These are phyloP conservation scores for Fusarium concolor DNA, from an alignment of 2,329 filamentous ascomycete species.

Conservation along the genomic window DNA sequence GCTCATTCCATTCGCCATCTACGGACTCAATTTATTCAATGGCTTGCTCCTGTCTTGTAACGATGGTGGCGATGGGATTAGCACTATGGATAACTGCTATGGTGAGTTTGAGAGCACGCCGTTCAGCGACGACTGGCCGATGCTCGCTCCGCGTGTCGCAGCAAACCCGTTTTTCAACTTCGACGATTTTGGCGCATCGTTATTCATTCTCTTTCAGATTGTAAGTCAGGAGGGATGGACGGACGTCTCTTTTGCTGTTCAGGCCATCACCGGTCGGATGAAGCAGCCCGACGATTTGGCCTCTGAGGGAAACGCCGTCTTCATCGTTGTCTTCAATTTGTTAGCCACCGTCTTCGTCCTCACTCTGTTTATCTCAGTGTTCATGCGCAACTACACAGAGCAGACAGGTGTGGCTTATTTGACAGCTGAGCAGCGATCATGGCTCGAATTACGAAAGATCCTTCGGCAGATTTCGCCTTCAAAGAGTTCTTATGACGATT, in stretches of 20 bases:
- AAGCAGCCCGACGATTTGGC: constrained; percentile 77
- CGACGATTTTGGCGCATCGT: constrained; percentile 90
- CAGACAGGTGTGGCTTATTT: constrained; percentile 97
- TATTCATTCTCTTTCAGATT: constrained; percentile 98
- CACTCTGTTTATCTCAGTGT: constrained; percentile 97
- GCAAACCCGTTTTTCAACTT: constrained; percentile 90
- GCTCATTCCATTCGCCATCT: constrained; percentile 95
- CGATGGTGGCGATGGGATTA: constrained; percentile 63
- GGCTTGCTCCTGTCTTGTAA: constrained; percentile 86
- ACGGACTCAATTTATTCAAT: constrained; percentile 92
- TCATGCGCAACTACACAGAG: constrained; percentile 99
- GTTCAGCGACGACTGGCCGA: constrained; percentile 78
- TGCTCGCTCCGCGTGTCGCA: constrained; percentile 84
- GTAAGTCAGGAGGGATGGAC: constrained; percentile 99
- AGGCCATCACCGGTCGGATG: constrained; percentile 82
- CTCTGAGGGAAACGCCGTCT: constrained; percentile 87
- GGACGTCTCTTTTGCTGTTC: constrained; percentile 87
- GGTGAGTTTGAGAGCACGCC: constrained; percentile 83
- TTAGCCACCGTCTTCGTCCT: constrained; percentile 95
- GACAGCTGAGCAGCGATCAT: constrained; percentile 94
- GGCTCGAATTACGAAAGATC: constrained; percentile 93
- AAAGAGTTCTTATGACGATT: constrained; percentile 86
- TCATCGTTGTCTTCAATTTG: constrained; percentile 97
- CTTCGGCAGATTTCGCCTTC: constrained; percentile 94
- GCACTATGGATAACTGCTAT: constrained; percentile 78